phyloP scores from a whole-genome alignment of 139 green algal genomes.

The Microglena sp. region DNA sequence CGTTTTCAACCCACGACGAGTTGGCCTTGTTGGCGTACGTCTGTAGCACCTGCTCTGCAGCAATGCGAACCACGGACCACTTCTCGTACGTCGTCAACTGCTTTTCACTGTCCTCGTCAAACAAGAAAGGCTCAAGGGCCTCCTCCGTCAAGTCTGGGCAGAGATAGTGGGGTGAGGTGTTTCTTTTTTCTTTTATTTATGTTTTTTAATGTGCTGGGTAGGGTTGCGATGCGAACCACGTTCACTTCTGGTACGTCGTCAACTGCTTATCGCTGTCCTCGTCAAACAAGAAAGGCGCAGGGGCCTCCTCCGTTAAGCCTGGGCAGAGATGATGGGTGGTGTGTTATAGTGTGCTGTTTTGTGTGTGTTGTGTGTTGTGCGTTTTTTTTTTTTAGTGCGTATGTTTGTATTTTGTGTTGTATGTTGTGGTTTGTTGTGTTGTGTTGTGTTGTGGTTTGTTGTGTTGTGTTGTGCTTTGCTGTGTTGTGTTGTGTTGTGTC shows the following conservation, averaged over 20 bases:
- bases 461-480: no score
- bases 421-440: no score
- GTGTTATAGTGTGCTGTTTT: no score
- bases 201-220: no score
- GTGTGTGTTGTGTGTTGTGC: no score
- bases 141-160: neutral
- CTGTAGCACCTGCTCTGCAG: conserved; percentile 18
- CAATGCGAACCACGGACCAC: conserved; percentile 8
- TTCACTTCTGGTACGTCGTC: conserved; percentile 10
- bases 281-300: conserved; percentile 1
- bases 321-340: no score
- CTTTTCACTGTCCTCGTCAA: conserved; percentile 1
- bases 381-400: no score
- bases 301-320: neutral
- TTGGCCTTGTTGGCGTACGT: conserved; percentile 30
- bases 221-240: conserved; percentile 6
- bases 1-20: conserved; percentile 15
- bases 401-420: no score
- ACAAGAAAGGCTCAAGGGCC: conserved; percentile 1
- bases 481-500: no score
- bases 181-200: no score
- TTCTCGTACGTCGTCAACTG: conserved; percentile 11
- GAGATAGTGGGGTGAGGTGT: no score
- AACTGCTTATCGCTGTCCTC: conserved; percentile 1
- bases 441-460: no score